Percentiles rank a stretch among this genome's conserved stretches.
phyloP scores from a whole-genome alignment of 441 rosid genomes.

The Macaranga tanarius region DNA sequence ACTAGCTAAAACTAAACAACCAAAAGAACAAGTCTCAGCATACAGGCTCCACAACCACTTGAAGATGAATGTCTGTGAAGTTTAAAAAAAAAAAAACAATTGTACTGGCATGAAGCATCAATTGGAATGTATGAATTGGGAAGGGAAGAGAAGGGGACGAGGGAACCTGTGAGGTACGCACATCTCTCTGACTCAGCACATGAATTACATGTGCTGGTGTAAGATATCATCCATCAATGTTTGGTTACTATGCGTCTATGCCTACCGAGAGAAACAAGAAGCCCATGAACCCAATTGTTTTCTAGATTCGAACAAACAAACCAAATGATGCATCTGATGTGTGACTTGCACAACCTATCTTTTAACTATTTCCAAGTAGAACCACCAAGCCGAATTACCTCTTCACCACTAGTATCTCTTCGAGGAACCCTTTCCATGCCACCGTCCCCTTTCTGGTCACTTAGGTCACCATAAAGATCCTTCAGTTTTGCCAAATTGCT shows the following conservation, averaged over 20 bases:
- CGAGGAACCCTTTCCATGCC: conserved; percentile 47
- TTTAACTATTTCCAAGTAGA: conserved; percentile 65
- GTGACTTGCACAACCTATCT: not conserved
- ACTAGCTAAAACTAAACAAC: no score
- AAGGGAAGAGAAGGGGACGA: no score
- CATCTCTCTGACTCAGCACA: conserved; percentile 7
- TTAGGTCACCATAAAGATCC: conserved; percentile 77
- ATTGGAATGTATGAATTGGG: not conserved
- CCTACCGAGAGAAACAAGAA: not conserved
- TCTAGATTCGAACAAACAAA: not conserved
- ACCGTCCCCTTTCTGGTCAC: conserved; percentile 49
- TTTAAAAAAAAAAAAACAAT: no score
- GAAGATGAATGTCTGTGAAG: no score
- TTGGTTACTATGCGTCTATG: not conserved
- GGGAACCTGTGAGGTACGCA: not conserved
- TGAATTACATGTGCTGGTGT: not conserved
- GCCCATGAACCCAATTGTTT: not conserved
- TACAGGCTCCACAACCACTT: no score
- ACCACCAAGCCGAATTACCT: conserved; percentile 93
- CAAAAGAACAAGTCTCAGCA: no score
- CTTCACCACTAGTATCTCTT: conserved; percentile 67
- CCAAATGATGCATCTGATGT: conserved; percentile 1
- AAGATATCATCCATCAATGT: not conserved
- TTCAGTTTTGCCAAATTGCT: conserved; percentile 89
- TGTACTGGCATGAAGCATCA: not conserved